Evolutionary conservation across 1,284 basidiomycete species (phyloP), one percentile per base, ranked within the genome.

Genomic region (Peniophora sp.): DNA sequence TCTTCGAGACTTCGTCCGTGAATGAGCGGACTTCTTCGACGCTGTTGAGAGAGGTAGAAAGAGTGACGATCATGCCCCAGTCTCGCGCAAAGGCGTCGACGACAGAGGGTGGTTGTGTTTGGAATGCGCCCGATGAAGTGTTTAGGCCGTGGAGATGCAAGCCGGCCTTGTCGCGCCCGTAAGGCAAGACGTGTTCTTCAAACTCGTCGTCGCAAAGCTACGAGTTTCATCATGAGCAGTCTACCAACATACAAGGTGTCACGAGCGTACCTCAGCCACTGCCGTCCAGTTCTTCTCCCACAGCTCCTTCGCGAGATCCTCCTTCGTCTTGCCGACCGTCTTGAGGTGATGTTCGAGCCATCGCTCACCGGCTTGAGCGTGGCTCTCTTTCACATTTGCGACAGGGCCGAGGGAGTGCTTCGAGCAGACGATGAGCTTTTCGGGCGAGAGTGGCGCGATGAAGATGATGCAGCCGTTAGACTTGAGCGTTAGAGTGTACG

Each of bases 391-490:
- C 0, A 61, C 62, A 2, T 62, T 68, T 12, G 62, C 56, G 17
- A 68, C 55, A 9, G 71, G 70, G 0, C 95, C 95, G 1, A 96
- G 64, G 0, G 90, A 84, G 60, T 97, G 95, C 66, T 99, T 99
- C 0, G 93, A 97, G 0, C 94, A 93, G 51, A 98, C 79, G 12
- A 99, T 64, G 1, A 99, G 70, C 57, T 90, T 81, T 0, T 69
- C 69, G 0, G 85, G 78, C 0, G 88, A 86, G 3, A 99, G 75
- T 0, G 97, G 87, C 0, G 91, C 85, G 59, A 99, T 87, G 69
- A 99, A 94, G 60, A 99, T 97, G 66, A 99, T 94, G 65, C 97
- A 99, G 1, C 96, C 97, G 56, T 99, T 99, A 1, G 92, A 93
- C 67, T 99, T 99, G 55, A 96, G 77, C 0, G 96, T 94, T 14